These are phyloP conservation scores for Cryphonectria parasitica DNA, from an alignment of 2,329 filamentous ascomycete species.

Conservation along the genomic window DNA sequence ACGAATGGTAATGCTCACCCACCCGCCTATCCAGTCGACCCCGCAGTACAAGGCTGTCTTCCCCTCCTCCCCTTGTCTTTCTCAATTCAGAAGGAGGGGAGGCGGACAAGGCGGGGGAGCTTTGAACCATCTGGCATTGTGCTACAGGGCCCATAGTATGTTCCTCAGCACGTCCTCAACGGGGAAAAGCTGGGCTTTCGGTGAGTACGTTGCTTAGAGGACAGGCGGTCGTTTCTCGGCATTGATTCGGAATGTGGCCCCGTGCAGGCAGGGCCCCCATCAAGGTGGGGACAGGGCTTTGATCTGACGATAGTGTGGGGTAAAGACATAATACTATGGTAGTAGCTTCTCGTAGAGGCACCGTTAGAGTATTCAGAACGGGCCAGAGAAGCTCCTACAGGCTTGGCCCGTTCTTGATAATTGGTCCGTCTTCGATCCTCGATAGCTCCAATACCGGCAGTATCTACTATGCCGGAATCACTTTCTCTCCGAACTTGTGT, in stretches of 20 bases:
- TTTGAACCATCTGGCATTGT: not conserved
- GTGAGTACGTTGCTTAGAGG: not conserved
- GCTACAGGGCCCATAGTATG: constrained; percentile 12
- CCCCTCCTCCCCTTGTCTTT: not conserved
- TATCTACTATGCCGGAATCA: constrained; percentile 1
- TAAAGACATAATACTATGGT: not conserved
- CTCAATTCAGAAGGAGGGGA: not conserved
- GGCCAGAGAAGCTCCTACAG: not conserved
- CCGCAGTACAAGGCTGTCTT: not conserved
- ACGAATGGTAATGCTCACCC: not conserved
- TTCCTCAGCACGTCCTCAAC: constrained; percentile 6
- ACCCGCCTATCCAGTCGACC: not conserved
- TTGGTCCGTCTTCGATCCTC: not conserved
- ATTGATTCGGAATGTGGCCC: constrained; percentile 34
- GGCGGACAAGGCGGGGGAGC: not conserved
- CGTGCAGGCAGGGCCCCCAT: not conserved
- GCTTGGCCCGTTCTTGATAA: constrained; percentile 3
- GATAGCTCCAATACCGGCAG: not conserved
- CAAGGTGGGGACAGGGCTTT: not conserved
- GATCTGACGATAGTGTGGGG: constrained; percentile 23
- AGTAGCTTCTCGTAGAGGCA: not conserved
- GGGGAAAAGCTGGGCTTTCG: constrained; percentile 24
- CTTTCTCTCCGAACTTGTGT: constrained; percentile 4
- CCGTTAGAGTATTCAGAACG: not conserved
- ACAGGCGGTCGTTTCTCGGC: constrained; percentile 33